Evolutionary conservation across 306 rosid species (phyloP).

Genomic region (Sophora flavescens): DNA sequence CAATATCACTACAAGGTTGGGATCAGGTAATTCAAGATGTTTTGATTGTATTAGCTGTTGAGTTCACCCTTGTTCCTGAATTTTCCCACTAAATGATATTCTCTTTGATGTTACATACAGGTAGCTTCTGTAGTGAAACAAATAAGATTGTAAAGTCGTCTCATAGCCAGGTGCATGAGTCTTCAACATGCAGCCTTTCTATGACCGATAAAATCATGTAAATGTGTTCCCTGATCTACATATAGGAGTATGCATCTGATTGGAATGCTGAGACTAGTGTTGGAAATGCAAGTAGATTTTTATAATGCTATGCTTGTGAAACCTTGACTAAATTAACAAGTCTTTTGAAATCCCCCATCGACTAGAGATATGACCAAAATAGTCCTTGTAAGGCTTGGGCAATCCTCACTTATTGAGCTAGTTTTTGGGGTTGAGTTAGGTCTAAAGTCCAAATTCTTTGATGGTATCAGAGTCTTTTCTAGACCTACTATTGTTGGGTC

Average conservation of each 20-base stretch:
- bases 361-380: too few relatives aligned
- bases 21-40: conserved; percentile 72
- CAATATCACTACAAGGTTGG: conserved; percentile 92
- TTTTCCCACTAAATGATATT: conserved; percentile 48
- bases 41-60: background rate
- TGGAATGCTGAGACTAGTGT: too few relatives aligned
- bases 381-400: too few relatives aligned
- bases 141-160: conserved; percentile 55
- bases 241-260: conserved; percentile 6
- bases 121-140: conserved; percentile 58
- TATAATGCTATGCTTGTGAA: too few relatives aligned
- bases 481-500: too few relatives aligned
- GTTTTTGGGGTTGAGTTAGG: too few relatives aligned
- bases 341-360: too few relatives aligned
- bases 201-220: conserved; percentile 50
- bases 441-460: too few relatives aligned
- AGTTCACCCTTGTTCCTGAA: background rate
- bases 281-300: too few relatives aligned
- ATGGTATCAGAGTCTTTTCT: too few relatives aligned
- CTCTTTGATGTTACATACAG: conserved; percentile 61
- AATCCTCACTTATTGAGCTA: too few relatives aligned
- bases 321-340: too few relatives aligned
- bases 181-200: conserved; percentile 64
- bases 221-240: conserved; percentile 46
- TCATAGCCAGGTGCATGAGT: conserved; percentile 66